phyloP scores from a whole-genome alignment of 306 rosid species.

The Trichosanthes cucumerina region DNA sequence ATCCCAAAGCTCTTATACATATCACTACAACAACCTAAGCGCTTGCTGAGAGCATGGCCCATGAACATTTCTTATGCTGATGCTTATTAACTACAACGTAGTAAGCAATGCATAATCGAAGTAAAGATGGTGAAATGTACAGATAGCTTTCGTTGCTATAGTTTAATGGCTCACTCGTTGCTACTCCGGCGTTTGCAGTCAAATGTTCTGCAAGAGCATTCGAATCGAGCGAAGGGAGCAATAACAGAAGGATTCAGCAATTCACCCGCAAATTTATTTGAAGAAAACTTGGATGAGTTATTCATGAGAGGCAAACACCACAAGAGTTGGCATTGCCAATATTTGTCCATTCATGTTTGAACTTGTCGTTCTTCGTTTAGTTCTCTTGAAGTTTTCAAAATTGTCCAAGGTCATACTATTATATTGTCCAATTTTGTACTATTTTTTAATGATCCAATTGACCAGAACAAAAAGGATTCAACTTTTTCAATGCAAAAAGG shows the following conservation, averaged over 20 bases:
- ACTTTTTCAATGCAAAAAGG: not conserved
- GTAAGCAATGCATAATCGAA: no score
- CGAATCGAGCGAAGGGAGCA: not conserved
- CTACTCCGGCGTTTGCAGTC: not conserved
- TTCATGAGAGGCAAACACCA: not conserved
- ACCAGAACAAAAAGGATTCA: not conserved
- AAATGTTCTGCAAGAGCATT: not conserved
- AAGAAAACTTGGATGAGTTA: not conserved
- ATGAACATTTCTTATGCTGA: no score
- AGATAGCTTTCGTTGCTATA: not conserved
- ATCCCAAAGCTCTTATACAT: not conserved
- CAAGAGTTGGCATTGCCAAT: not conserved
- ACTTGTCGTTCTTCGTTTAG: not conserved
- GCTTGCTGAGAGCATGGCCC: not conserved
- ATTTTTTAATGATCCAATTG: not conserved
- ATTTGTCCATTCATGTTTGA: not conserved
- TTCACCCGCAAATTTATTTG: not conserved
- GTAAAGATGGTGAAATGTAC: not conserved
- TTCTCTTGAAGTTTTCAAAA: not conserved
- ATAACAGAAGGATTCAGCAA: not conserved
- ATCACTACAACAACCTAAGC: not conserved
- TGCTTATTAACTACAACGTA: no score
- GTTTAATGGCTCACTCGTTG: not conserved
- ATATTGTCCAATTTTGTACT: not conserved
- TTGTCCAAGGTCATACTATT: not conserved